Evolutionary conservation across 1,284 basidiomycete species (phyloP).

Genomic region (Tylopilus sp.): DNA sequence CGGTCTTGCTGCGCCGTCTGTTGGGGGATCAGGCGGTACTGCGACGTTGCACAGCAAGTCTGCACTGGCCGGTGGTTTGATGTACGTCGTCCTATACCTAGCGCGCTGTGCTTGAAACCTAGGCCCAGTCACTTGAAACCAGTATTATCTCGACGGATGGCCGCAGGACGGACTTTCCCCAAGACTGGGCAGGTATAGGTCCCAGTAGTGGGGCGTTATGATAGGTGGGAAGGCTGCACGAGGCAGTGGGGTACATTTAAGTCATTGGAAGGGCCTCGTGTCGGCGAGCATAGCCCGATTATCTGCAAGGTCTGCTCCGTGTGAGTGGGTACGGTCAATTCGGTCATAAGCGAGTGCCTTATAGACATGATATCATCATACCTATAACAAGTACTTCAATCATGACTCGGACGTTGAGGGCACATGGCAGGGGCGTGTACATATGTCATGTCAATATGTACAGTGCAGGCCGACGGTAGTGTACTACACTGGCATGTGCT

Average conservation of each 20-base stretch:
- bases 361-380: slow-evolving; percentile 15
- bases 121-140: background rate
- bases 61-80: background rate
- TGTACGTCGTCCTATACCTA: background rate
- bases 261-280: slow-evolving; percentile 13
- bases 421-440: too few species aligned
- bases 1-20: background rate
- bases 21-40: background rate
- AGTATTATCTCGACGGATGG: background rate
- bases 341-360: background rate
- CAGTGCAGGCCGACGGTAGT: background rate
- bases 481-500: slow-evolving; percentile 15
- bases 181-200: slow-evolving; percentile 4
- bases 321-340: slow-evolving; percentile 1
- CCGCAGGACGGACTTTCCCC: background rate
- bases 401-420: background rate
- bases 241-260: slow-evolving; percentile 13
- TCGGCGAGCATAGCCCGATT: slow-evolving; percentile 16
- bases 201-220: slow-evolving; percentile 7
- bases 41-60: slow-evolving; percentile 2
- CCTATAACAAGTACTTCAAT: background rate
- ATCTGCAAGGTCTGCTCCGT: background rate
- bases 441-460: too few species aligned
- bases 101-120: background rate
- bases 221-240: slow-evolving; percentile 2